Base-by-base conservation (phyloP, 2,329 filamentous ascomycete genomes). In the Nigrograna mackinnonii region DNA sequence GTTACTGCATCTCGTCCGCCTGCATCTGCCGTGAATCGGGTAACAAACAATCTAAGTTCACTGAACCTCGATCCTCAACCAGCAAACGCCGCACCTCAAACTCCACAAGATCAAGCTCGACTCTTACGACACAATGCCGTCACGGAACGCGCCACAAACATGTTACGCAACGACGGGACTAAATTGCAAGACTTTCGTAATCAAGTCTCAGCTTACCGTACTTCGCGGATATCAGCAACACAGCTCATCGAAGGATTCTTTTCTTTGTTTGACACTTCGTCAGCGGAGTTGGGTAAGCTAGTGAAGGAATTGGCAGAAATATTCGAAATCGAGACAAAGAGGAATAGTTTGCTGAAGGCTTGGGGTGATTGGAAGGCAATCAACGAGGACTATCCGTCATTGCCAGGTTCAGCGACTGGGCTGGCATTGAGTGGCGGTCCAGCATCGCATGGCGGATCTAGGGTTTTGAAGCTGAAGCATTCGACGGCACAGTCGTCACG, bases 301-400 rank as follows among this genome's bases (percentile, higher is more conserved):
- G 81, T 97, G 49, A 88, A 92, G 47, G 94, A 99, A 64, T 80
- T 96, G 3, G 88, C 92, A 4, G 92, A 97, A 39, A 83, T 99
- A 9, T 97, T 94, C 57, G 92, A 99, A 55, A 86, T 95, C 54
- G 79, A 86, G 37, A 64, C 68, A 14, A 96, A 95, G 64, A 83
- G 83, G 1, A 84, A 86, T 39, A 78, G 75, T 1, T 73, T 99
- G 3, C 80, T 91, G 19, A 86, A 86, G 57, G 89, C 91, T 1
- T 96, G 92, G 91, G 89, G 90, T 55, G 89, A 96, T 69, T 96
- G 92, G 89, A 89, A 89, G 35, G 91, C 91, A 26, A 94, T 95
- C 70, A 95, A 95, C 54, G 91, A 96, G 68, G 91, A 96, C 65
- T 97, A 96, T 55, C 92, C 92, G 0, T 89, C 88, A 2, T 75